Conservation (phyloP, 352 stramenopile genomes). For the Globisporangium mamillatum region DNA sequence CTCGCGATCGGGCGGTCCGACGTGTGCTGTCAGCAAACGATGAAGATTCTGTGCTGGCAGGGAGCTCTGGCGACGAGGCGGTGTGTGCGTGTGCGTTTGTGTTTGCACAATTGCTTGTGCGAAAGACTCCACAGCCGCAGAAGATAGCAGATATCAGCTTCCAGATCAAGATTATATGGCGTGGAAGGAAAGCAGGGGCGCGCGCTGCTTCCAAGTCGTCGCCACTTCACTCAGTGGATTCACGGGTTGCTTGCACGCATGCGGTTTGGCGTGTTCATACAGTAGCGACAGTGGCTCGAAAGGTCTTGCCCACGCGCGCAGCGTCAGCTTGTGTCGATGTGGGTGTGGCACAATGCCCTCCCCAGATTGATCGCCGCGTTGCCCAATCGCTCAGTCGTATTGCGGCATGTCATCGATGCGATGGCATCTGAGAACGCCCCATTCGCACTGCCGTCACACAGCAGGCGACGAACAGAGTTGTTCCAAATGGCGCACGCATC, state of each 20-base stretch:
- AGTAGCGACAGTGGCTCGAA: not conserved
- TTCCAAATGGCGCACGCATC: not conserved
- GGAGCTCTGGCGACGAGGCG: not conserved
- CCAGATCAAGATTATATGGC: not conserved
- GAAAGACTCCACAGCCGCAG: not conserved
- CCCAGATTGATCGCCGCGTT: not conserved
- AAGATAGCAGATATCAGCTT: not conserved
- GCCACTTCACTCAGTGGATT: not conserved
- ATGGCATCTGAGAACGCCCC: not conserved
- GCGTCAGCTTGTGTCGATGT: not conserved
- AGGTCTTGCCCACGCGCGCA: not conserved
- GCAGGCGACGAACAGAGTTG: not conserved
- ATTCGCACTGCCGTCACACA: not conserved
- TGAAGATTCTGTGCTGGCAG: not conserved
- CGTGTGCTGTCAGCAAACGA: not conserved
- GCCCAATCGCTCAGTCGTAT: not conserved
- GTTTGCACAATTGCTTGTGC: not conserved
- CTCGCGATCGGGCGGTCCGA: not conserved
- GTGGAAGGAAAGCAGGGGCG: not conserved
- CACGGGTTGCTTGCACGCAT: not conserved
- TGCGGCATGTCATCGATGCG: not conserved
- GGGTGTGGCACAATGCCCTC: not conserved
- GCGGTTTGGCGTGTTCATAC: not conserved
- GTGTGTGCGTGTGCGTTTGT: not conserved
- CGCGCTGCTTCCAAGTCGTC: not conserved